Percentiles rank a stretch among this genome's conserved stretches.
phyloP scores from a whole-genome alignment of 2,329 filamentous ascomycete species.

The Apiospora malaysiana region DNA sequence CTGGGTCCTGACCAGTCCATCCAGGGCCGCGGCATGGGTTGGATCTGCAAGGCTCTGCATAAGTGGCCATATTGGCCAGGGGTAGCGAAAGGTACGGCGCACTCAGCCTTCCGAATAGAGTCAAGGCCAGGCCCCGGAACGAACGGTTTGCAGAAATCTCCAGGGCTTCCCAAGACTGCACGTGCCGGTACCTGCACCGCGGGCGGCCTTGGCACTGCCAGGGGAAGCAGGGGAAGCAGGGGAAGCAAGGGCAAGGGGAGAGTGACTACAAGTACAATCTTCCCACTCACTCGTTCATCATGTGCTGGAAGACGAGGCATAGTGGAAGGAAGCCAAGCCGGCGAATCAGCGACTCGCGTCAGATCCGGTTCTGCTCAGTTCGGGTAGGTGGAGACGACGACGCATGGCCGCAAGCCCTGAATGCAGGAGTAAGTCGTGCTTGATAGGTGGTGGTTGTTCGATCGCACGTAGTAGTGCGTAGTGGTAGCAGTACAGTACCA shows the following conservation, averaged over 20 bases:
- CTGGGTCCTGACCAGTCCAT: background rate
- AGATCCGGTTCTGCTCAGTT: background rate
- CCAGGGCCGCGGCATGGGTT: background rate
- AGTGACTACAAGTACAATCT: too few species aligned
- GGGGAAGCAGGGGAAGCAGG: background rate
- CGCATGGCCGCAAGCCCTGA: too few species aligned
- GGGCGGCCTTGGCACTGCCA: background rate
- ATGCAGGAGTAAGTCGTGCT: background rate
- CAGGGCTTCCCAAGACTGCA: background rate
- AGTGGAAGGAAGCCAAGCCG: background rate
- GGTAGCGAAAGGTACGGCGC: background rate
- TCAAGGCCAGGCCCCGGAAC: slow-evolving; percentile 2
- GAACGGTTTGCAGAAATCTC: slow-evolving; percentile 7
- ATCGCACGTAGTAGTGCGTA: background rate
- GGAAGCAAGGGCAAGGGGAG: background rate
- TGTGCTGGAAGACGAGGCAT: background rate
- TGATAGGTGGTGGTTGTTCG: background rate
- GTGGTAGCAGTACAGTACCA: too few species aligned
- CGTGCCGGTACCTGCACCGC: background rate
- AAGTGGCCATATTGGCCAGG: background rate
- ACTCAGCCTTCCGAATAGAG: slow-evolving; percentile 11
- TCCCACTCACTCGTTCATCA: background rate
- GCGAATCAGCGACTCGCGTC: background rate
- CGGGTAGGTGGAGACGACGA: background rate
- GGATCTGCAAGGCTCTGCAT: background rate